These are phyloP conservation scores for Crataegus laevigata DNA, from an alignment of 306 rosid species.

Conservation along the genomic window DNA sequence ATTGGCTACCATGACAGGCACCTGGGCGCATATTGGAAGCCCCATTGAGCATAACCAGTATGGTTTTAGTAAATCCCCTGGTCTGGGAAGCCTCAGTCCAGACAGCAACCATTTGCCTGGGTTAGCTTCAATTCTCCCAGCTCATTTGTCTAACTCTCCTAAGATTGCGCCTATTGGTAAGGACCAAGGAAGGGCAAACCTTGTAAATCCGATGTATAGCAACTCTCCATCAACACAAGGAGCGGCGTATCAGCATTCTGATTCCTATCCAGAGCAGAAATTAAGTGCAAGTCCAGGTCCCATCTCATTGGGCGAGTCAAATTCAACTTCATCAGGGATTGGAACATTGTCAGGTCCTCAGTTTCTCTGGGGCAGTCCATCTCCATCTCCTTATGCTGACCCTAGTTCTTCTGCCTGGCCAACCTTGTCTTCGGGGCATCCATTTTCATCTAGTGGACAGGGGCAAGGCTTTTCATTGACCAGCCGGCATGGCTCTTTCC, in stretches of 20 bases:
- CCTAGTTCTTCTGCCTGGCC: slow-evolving; percentile 67
- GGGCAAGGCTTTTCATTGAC: slow-evolving; percentile 60
- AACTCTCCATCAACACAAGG: slow-evolving; percentile 46
- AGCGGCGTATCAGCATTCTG: slow-evolving; percentile 51
- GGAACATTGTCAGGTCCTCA: slow-evolving; percentile 88
- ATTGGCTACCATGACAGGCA: slow-evolving; percentile 36
- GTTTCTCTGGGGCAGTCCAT: slow-evolving; percentile 95
- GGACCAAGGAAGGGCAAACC: slow-evolving; percentile 64
- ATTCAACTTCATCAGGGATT: slow-evolving; percentile 50
- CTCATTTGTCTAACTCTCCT: slow-evolving; percentile 52
- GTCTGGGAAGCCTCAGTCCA: slow-evolving; percentile 61
- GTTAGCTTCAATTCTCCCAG: slow-evolving; percentile 75
- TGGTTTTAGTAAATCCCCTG: slow-evolving; percentile 64
- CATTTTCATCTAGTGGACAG: slow-evolving; percentile 59
- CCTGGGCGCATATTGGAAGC: slow-evolving; percentile 76
- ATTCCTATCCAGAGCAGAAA: slow-evolving; percentile 62
- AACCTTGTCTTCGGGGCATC: slow-evolving; percentile 51
- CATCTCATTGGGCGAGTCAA: slow-evolving; percentile 49
- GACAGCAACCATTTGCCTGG: slow-evolving; percentile 66
- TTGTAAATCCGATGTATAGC: slow-evolving; percentile 37
- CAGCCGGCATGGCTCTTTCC: slow-evolving; percentile 45
- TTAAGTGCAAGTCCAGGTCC: slow-evolving; percentile 59
- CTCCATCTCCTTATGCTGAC: slow-evolving; percentile 46
- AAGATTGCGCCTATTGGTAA: slow-evolving; percentile 89
- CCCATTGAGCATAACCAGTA: slow-evolving; percentile 66